Base-by-base conservation (phyloP, 345 rosid genomes). In the Brassica cretica region DNA sequence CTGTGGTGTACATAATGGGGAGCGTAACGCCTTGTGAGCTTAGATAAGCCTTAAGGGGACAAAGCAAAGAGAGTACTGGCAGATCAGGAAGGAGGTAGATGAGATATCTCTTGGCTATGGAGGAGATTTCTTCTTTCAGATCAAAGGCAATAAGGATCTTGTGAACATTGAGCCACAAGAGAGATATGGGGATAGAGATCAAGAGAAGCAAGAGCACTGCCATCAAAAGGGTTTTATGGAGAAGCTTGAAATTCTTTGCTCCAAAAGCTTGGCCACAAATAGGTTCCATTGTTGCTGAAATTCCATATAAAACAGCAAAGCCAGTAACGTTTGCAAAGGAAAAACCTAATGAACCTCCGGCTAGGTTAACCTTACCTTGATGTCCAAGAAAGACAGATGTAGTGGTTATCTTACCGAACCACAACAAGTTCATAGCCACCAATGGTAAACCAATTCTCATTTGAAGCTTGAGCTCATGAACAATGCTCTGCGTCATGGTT, bases 181-280 rank as follows among this genome's bases (percentile, higher is more conserved):
- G 82, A 35, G 87, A 67, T 18, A 95, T 82, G 2, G 94, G 97
- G 35, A 90, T 33, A 0, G 96, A 77, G 27, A 74, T 76, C 12
- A 83, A 65, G 49, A 92, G 70, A 76, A 92, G 66, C 84, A 91
- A 72, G 19, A 88, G 7, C 60, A 82, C 74, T 14, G 82, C 71
- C 99, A 90, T 91, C 66, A 89, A 30, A 73, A 95, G 92, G 21
- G 98, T 95, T 84, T 80, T 95, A 68, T 87, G 93, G 37, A 95
- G 90, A 55, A 95, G 93, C 91, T 80, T 88, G 60, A 79, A 82
- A 80, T 95, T 95, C 76, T 88, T 87, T 37, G 97, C 98, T 9
- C 99, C 98, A 21, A 71, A 83, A 71, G 96, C 99, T 77, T 93
- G 99, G 66, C 99, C 99, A 65, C 98, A 95, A 6, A 95, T 81